phyloP scores from a whole-genome alignment of 1,284 basidiomycete species.

The Ganoderma boninense region DNA sequence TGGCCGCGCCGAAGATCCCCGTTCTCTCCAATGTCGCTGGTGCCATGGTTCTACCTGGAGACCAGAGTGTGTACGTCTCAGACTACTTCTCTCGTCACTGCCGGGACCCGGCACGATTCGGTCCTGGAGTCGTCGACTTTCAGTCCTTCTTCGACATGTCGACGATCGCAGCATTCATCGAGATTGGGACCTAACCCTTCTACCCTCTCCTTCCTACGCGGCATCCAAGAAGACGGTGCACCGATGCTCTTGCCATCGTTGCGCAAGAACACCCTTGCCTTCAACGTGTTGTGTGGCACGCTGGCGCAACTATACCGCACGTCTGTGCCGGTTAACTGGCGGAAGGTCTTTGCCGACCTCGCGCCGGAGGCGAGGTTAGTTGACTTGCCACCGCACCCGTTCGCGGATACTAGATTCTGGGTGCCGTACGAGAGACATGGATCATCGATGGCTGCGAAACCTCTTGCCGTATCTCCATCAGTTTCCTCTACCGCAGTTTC shows the following conservation, averaged over 20 bases:
- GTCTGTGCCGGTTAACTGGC: slow-evolving; percentile 57
- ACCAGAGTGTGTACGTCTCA: slow-evolving; percentile 53
- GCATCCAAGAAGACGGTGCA: slow-evolving; percentile 18
- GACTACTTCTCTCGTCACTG: slow-evolving; percentile 70
- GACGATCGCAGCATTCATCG: slow-evolving; percentile 61
- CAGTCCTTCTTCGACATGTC: slow-evolving; percentile 39
- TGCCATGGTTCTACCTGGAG: slow-evolving; percentile 58
- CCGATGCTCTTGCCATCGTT: slow-evolving; percentile 58
- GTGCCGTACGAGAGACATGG: slow-evolving; percentile 53
- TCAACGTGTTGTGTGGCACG: slow-evolving; percentile 52
- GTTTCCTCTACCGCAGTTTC: slow-evolving; percentile 34
- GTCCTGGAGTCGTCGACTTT: slow-evolving; percentile 54
- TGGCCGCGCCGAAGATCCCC: slow-evolving; percentile 59
- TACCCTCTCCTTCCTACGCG: slow-evolving; percentile 60
- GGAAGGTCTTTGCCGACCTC: slow-evolving; percentile 59
- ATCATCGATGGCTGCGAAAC: neutral
- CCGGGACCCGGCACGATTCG: slow-evolving; percentile 65
- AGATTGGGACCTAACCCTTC: slow-evolving; percentile 71
- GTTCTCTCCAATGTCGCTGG: slow-evolving; percentile 69
- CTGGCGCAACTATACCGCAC: slow-evolving; percentile 59
- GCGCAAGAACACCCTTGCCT: slow-evolving; percentile 52
- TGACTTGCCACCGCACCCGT: slow-evolving; percentile 70
- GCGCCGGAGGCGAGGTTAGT: slow-evolving; percentile 47
- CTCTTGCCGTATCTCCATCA: slow-evolving; percentile 45
- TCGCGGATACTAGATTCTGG: slow-evolving; percentile 65